phyloP scores from a whole-genome alignment of 352 stramenopile species.

The Phytopythium boreale region DNA sequence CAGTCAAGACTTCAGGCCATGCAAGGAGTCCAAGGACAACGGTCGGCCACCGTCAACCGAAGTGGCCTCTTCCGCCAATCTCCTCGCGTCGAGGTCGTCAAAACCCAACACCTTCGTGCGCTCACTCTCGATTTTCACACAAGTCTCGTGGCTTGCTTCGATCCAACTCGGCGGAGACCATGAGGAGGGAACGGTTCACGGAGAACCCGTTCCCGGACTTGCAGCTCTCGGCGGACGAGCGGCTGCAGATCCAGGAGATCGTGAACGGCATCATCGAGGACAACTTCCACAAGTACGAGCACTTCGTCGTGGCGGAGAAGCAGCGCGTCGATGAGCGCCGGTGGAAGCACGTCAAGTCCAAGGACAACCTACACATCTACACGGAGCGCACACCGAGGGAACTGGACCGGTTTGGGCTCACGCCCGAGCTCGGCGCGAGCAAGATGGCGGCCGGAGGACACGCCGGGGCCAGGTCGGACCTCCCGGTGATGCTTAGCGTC shows the following conservation, averaged over 20 bases:
- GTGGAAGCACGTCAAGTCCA: constrained; percentile 42
- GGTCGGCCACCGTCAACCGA: background rate
- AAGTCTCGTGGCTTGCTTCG: background rate
- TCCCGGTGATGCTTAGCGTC: constrained; percentile 18
- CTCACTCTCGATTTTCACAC: background rate
- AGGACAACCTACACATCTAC: constrained; percentile 41
- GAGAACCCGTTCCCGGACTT: constrained; percentile 25
- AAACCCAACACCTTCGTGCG: background rate
- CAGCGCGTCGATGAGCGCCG: constrained; percentile 26
- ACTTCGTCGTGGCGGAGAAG: constrained; percentile 22
- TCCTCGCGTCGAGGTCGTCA: background rate
- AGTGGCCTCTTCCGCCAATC: background rate
- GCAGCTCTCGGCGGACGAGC: constrained; percentile 17
- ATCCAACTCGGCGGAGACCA: constrained; percentile 1
- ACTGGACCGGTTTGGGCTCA: background rate
- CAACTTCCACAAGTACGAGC: constrained; percentile 41
- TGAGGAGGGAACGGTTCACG: constrained; percentile 21
- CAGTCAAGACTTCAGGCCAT: background rate
- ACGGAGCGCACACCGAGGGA: constrained; percentile 19
- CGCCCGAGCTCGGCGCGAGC: background rate
- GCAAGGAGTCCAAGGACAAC: background rate
- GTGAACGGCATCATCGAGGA: constrained; percentile 26
- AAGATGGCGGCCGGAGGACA: background rate
- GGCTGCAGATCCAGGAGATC: constrained; percentile 23
- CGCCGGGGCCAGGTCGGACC: background rate